Evolutionary conservation across 306 rosid species (phyloP), one percentile per base, ranked within the genome.

Genomic region (Lotus japonicus): DNA sequence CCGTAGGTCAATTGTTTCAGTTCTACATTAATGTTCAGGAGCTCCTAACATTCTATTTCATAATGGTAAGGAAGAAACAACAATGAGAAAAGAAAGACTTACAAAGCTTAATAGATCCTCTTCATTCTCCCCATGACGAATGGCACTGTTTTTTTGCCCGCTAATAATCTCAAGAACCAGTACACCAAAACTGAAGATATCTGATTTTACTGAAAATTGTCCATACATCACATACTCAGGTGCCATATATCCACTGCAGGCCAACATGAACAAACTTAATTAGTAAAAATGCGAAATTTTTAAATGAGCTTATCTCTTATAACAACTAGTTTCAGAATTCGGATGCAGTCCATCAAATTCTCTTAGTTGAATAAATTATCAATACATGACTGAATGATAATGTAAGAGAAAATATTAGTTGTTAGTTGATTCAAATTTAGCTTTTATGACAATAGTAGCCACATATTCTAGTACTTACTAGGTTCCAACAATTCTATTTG

Each of bases 401-500:
- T 51, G 57, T 9, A 52, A 52, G 21, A 52, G 7, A 19, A 52
- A 39, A 26, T 26, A 26, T 9, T n/a, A n/a, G n/a, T n/a, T n/a
- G n/a, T n/a, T n/a, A n/a, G n/a, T n/a, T n/a, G n/a, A n/a, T n/a
- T n/a, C n/a, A n/a, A n/a, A n/a, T n/a, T n/a, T n/a, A n/a, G n/a
- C n/a, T n/a, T n/a, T n/a, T n/a, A n/a, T n/a, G n/a, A n/a, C n/a
- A n/a, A n/a, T n/a, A n/a, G n/a, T n/a, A n/a, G n/a, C n/a, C n/a
- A 21, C 54, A 19, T 23, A 8, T 1, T 58, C 0, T 0, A 49
- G 7, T 12, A 56, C 68, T 72, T 75, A 82, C 84, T 18, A 65
- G 8, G 89, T 81, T 28, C 77, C 71, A 62, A 51, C 71, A 52
- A 73, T 28, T 52, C 48, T 62, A 5, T 3, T 3, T 42, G 77